A percentile compares a stretch with the other conserved stretches of the same genome.
Evolutionary conservation across 2,329 filamentous ascomycete species (phyloP).

Genomic region (Xylaria sp.): DNA sequence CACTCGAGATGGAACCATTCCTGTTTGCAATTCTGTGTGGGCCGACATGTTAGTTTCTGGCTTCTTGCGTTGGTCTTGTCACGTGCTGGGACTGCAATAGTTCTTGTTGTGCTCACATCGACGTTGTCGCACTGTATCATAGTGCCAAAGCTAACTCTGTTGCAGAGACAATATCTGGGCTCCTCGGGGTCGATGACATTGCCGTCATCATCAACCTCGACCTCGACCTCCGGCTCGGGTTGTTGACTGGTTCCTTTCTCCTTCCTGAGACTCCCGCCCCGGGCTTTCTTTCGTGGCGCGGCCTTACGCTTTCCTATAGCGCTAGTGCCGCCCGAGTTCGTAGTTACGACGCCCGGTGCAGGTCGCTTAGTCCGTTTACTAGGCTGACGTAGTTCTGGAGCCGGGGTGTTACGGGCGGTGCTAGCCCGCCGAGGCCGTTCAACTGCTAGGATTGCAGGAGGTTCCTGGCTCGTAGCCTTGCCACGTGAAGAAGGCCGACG

Average conservation of each 20-base stretch:
- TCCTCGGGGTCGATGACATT: conserved; percentile 76
- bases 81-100: conserved; percentile 20
- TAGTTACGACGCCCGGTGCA: conserved; percentile 72
- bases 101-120: conserved; percentile 58
- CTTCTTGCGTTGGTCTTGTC: conserved; percentile 11
- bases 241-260: conserved; percentile 46
- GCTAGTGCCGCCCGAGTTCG: conserved; percentile 62
- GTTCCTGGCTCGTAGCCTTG: conserved; percentile 56
- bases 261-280: conserved; percentile 43
- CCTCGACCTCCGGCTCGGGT: conserved; percentile 51
- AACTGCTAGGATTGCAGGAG: conserved; percentile 50
- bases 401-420: conserved; percentile 61
- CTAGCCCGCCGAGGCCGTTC: conserved; percentile 60
- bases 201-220: conserved; percentile 68
- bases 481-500: conserved; percentile 57
- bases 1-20: conserved; percentile 88
- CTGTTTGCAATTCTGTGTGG: conserved; percentile 65
- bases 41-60: conserved; percentile 30
- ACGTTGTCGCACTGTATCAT: conserved; percentile 85
- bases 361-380: conserved; percentile 68
- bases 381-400: conserved; percentile 48
- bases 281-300: conserved; percentile 67
- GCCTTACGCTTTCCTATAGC: conserved; percentile 74
- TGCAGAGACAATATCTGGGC: conserved; percentile 76
- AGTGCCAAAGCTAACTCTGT: conserved; percentile 76